Percentiles rank a stretch among this genome's conserved stretches.
Conservation (phyloP, 345 rosid genomes). For the Bruguiera sexangula region DNA sequence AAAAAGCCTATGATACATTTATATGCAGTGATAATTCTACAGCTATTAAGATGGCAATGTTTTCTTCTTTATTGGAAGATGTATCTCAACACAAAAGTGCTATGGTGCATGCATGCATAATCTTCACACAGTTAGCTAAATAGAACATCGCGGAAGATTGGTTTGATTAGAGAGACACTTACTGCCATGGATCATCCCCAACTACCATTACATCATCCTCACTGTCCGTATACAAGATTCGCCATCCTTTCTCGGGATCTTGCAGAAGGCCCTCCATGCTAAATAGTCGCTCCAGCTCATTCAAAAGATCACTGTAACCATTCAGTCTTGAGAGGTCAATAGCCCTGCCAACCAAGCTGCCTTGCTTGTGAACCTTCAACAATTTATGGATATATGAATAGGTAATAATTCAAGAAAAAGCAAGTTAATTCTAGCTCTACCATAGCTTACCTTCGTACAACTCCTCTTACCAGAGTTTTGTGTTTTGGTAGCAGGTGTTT, state of each 20-base stretch:
- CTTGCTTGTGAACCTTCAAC: conserved; percentile 91
- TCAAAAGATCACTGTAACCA: conserved; percentile 64
- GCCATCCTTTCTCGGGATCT: conserved; percentile 80
- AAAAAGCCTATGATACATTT: too few species aligned
- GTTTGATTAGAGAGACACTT: conserved; percentile 33
- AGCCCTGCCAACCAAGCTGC: conserved; percentile 88
- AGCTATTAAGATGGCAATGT: too few species aligned
- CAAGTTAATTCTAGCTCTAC: conserved; percentile 10
- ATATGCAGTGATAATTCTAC: too few species aligned
- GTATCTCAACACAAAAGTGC: too few species aligned
- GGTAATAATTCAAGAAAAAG: conserved; percentile 16
- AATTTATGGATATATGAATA: conserved; percentile 12
- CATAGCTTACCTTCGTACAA: conserved; percentile 72
- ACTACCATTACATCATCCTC: conserved; percentile 92
- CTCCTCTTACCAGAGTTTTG: conserved; percentile 81
- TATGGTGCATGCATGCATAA: background rate
- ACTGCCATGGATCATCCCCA: conserved; percentile 97
- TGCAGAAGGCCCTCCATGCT: conserved; percentile 79
- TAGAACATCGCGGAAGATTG: background rate
- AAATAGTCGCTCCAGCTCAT: conserved; percentile 74
- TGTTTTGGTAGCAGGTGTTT: conserved; percentile 40
- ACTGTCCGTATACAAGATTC: conserved; percentile 74
- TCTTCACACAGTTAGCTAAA: background rate
- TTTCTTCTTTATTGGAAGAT: too few species aligned
- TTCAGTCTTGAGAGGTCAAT: conserved; percentile 73